phyloP scores from a whole-genome alignment of 164 flowering plant genomes.

The Taxillus chinensis region DNA sequence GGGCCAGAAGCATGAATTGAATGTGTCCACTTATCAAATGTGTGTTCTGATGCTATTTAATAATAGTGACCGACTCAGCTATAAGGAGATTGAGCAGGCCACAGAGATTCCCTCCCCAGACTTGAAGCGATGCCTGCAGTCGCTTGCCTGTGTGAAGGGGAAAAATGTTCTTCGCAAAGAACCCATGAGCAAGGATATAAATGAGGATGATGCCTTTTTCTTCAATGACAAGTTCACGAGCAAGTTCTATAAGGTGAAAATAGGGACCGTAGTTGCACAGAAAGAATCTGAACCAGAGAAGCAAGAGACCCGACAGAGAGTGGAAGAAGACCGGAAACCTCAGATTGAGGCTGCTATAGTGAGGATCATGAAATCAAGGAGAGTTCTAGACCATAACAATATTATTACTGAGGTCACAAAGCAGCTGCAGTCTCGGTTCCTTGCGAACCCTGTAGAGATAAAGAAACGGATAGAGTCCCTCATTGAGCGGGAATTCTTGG shows the following conservation, averaged over 20 bases:
- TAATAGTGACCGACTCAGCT: constrained; percentile 29
- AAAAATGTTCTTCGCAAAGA: constrained; percentile 77
- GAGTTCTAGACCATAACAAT: constrained; percentile 80
- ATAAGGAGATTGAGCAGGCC: constrained; percentile 52
- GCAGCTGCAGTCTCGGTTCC: constrained; percentile 81
- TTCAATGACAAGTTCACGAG: constrained; percentile 81
- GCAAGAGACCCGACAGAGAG: constrained; percentile 87
- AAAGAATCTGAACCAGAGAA: constrained; percentile 96
- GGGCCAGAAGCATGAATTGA: constrained; percentile 87
- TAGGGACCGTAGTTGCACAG: constrained; percentile 91
- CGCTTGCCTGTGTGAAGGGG: constrained; percentile 60
- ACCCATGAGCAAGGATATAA: constrained; percentile 91
- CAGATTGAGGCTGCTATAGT: constrained; percentile 96
- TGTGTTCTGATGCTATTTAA: constrained; percentile 60
- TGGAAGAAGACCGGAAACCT: constrained; percentile 94
- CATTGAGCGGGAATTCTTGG: constrained; percentile 91
- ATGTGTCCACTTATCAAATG: constrained; percentile 81
- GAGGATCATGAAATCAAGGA: constrained; percentile 86
- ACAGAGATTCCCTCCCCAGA: constrained; percentile 51
- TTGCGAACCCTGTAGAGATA: constrained; percentile 83
- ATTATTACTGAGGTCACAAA: constrained; percentile 86
- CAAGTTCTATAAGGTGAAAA: constrained; percentile 82
- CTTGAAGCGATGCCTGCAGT: constrained; percentile 50
- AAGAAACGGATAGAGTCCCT: constrained; percentile 94
- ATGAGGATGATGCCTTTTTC: constrained; percentile 68